Conservation (phyloP, 345 rosid genomes). For the Arabidopsis suecica region DNA sequence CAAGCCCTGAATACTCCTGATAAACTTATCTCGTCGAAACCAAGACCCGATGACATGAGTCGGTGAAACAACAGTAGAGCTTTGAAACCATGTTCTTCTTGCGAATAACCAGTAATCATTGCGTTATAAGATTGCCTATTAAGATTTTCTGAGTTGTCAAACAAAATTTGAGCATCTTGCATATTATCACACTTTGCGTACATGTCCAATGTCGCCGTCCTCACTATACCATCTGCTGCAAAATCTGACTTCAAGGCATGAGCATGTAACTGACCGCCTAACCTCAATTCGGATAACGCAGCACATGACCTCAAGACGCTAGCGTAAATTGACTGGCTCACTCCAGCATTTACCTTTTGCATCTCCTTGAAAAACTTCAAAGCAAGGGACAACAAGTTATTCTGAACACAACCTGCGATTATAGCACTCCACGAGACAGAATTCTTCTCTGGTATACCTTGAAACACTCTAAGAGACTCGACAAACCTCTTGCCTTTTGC, state of each 20-base stretch:
- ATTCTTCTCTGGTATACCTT: conserved; percentile 66
- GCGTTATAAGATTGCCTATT: conserved; percentile 86
- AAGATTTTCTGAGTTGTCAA: conserved; percentile 63
- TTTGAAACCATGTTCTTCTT: conserved; percentile 58
- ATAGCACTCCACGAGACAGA: conserved; percentile 87
- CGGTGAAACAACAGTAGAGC: conserved; percentile 66
- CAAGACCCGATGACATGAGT: conserved; percentile 62
- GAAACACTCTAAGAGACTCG: conserved; percentile 62
- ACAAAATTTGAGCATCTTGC: conserved; percentile 67
- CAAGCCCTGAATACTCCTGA: conserved; percentile 92
- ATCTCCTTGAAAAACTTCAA: conserved; percentile 73
- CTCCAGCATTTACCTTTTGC: conserved; percentile 58
- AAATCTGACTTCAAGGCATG: conserved; percentile 75
- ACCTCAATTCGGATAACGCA: conserved; percentile 53
- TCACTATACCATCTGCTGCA: conserved; percentile 69
- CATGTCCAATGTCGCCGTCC: conserved; percentile 93
- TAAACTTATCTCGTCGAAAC: conserved; percentile 77
- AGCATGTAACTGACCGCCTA: conserved; percentile 83
- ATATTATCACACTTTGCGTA: conserved; percentile 80
- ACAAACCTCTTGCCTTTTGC: conserved; percentile 72
- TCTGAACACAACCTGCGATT: conserved; percentile 84
- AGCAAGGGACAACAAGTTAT: conserved; percentile 53
- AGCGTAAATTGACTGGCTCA: conserved; percentile 89
- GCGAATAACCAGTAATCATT: conserved; percentile 72
- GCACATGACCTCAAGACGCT: conserved; percentile 85